Evolutionary conservation across 2,329 filamentous ascomycete genomes (phyloP), one percentile per base, ranked within the genome.

Genomic region (Didymella glomerata): DNA sequence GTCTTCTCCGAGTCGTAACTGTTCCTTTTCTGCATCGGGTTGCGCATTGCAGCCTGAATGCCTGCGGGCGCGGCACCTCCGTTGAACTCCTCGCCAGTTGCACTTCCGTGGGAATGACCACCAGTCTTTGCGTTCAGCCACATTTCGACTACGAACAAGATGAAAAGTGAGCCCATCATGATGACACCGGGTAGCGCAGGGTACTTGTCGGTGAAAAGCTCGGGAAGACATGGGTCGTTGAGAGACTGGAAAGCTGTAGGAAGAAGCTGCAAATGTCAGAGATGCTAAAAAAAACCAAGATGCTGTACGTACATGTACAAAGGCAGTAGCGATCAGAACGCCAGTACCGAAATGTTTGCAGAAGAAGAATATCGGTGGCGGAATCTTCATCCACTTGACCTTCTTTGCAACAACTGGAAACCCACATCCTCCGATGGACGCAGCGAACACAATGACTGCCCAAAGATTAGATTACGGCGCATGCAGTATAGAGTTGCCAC

Each of bases 311-410:
- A 78, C 75, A 78, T 94, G 91, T 25, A 94, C 90, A 70, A 95
- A 95, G 54, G 91, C 91, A 1, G 91, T 95, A 11, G 92, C 91
- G 62, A 95, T 89, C n/a, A 95, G 81, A 20, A 95, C 92, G 59
- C 91, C 91, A 1, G 91, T 95, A 70, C 91, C 76, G 51, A 78
- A 78, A 67, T 88, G 85, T 66, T 88, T 88, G 76, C 84, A 87
- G 54, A 85, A 83, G 70, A 88, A 88, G 74, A 88, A 87, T 30
- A 85, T 70, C 63, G 80, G 82, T 1, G 82, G 77, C 0, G 85
- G 84, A 9, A 87, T 83, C 73, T 84, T 86, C 68, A 88, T 76
- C 82, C 83, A 85, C 54, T 76, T 82, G 65, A 87, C 76, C 72
- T 86, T 87, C 67, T 78, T 78, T 3, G 76, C 76, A 13, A 78